Evolutionary conservation across 306 rosid species (phyloP), one percentile per base, ranked within the genome.

Genomic region (Vicia faba): DNA sequence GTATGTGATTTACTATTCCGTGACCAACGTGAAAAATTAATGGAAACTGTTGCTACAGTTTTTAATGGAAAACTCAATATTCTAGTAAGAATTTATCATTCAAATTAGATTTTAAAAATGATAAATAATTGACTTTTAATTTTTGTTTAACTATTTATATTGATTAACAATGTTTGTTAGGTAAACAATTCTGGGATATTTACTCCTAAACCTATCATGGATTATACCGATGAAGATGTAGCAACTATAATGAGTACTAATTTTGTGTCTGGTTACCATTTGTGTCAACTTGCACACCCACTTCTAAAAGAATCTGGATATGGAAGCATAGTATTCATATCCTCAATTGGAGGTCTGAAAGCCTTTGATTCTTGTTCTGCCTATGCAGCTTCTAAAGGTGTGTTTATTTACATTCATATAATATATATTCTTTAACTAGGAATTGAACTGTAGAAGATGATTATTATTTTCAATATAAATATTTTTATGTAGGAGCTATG

Each of bases 311-410:
- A 78, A 0, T 73, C 87, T 4, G 74, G 67, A 26, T 39, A 41
- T 0, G 87, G 87, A 0, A 65, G 29, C 73, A 55, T 83, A 28
- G 72, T 83, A 0, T 79, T 76, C 35, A 36, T 73, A 5, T 79
- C 84, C 38, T 83, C 82, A 0, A 36, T 69, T 45, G 1, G 48
- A 0, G 59, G 80, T 26, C 26, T 61, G 3, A 80, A 20, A 16
- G 82, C 89, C 35, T 6, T 70, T 0, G 91, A 89, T 35, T 4
- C 9, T 13, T 3, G 28, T n/a, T 78, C 89, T 46, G 44, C 69
- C 44, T 84, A 86, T 75, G 84, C 78, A n/a, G 89, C 89, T 26
- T 76, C 92, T 39, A 91, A 85, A 82, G 91, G 96, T 75, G 16
- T 33, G 56, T 12, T 9, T 23, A 3, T 3, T 54, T 54, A 23